A percentile compares a stretch with the other conserved stretches of the same genome.
These are phyloP conservation scores for Lyophyllum decastes DNA, from an alignment of 768 basidiomycete genomes.

Conservation along the genomic window DNA sequence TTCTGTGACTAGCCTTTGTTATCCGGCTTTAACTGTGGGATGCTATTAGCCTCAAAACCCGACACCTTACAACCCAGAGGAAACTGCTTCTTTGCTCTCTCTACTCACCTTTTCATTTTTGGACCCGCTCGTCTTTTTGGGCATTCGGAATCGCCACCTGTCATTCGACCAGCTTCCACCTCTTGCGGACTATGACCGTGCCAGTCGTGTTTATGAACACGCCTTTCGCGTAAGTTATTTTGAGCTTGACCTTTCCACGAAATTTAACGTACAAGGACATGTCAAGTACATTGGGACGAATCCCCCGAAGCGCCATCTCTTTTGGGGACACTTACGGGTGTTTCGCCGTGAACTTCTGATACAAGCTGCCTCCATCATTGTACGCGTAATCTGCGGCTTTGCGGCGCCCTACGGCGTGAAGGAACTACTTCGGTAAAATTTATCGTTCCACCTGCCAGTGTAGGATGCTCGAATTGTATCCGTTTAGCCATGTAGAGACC, in stretches of 20 bases:
- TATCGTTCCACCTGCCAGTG: not conserved
- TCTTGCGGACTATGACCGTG: slow-evolving; percentile 58
- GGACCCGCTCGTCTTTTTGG: slow-evolving; percentile 48
- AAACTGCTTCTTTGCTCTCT: slow-evolving; percentile 49
- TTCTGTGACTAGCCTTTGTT: not conserved
- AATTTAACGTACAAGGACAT: not conserved
- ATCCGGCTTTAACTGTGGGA: not conserved
- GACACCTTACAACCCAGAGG: slow-evolving; percentile 40
- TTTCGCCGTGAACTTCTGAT: slow-evolving; percentile 32
- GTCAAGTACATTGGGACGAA: not conserved
- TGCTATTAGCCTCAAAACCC: not conserved
- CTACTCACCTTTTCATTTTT: slow-evolving; percentile 53
- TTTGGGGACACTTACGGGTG: slow-evolving; percentile 41
- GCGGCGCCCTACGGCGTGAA: slow-evolving; percentile 41
- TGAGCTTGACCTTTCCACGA: not conserved
- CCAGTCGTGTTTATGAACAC: slow-evolving; percentile 19
- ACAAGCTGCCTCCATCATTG: slow-evolving; percentile 25
- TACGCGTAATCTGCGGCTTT: slow-evolving; percentile 27
- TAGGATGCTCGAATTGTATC: slow-evolving; percentile 11
- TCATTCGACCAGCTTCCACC: slow-evolving; percentile 57
- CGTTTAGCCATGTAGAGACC: slow-evolving; percentile 55
- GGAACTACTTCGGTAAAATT: slow-evolving; percentile 34
- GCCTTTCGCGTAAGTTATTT: slow-evolving; percentile 10
- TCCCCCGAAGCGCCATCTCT: slow-evolving; percentile 35
- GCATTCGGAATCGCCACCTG: slow-evolving; percentile 45